Evolutionary conservation across 2,329 filamentous ascomycete genomes (phyloP).

Genomic region (Aspergillus melleus): DNA sequence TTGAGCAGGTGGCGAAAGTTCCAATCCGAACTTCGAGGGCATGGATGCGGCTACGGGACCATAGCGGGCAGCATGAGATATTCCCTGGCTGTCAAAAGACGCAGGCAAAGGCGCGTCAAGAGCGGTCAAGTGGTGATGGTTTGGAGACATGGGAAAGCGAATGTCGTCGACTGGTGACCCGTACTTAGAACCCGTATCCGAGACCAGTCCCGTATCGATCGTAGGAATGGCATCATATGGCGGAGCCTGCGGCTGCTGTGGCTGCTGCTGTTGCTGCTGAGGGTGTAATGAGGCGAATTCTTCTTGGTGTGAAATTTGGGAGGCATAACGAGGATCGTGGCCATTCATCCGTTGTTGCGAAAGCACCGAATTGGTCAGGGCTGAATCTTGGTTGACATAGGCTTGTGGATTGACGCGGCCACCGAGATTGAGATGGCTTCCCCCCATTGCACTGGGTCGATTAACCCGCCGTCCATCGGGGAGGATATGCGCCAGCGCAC

Average conservation of each 20-base stretch:
- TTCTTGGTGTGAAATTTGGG: constrained; percentile 44
- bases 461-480: constrained; percentile 93
- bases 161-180: constrained; percentile 81
- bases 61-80: constrained; percentile 86
- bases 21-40: constrained; percentile 85
- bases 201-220: constrained; percentile 60
- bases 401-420: constrained; percentile 66
- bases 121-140: constrained; percentile 74
- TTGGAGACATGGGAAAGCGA: constrained; percentile 77
- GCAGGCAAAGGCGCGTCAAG: constrained; percentile 89
- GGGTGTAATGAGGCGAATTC: constrained; percentile 44
- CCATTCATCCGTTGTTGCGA: constrained; percentile 59
- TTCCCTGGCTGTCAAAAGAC: constrained; percentile 94
- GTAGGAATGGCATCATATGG: constrained; percentile 54
- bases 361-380: constrained; percentile 72
- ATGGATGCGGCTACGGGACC: constrained; percentile 91
- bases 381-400: constrained; percentile 66
- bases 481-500: constrained; percentile 92
- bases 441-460: constrained; percentile 58
- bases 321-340: constrained; percentile 47
- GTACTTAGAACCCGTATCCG: constrained; percentile 64
- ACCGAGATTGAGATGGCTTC: constrained; percentile 62
- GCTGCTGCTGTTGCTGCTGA: constrained; percentile 36
- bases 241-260: constrained; percentile 22
- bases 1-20: constrained; percentile 74